Base-by-base conservation (phyloP, 2,329 filamentous ascomycete genomes). In the Coniochaeta hoffmannii region DNA sequence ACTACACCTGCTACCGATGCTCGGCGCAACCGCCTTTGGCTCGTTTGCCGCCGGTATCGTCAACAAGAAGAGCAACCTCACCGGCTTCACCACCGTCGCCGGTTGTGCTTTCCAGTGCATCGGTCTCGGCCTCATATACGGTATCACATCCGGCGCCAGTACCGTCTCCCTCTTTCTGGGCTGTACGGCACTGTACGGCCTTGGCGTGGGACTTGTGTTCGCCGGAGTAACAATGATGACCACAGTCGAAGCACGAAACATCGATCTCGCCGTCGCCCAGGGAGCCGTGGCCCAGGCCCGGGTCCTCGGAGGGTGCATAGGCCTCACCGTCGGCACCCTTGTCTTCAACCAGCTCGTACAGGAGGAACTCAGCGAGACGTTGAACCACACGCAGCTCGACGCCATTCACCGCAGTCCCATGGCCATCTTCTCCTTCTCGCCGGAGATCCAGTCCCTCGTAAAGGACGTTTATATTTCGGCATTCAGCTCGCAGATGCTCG, bases 211-310 rank as follows among this genome's bases (percentile, higher is more conserved):
- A 0, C 71, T 85, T 15, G 79, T 76, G 10, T 79, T 83, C 58
- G 79, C 78, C 0, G 75, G 77, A 2, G 77, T 77, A 8, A 83
- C 81, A 0, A 81, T 85, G 56, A 77, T 83, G 62, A 80, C 79
- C 2, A 78, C 77, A 49, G 71, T 83, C 14, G 74, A 82, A 50
- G 74, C 78, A 0, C 68, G 73, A 17, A 66, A 69, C 8, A 71
- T 71, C 56, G 76, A 82, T 54, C 70, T 81, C 52, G 82, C 82
- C 0, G 78, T 81, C 1, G 81, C 80, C 0, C 81, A 85, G 60
- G 83, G 82, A 0, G 76, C 81, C 4, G 73, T 85, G 10, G 79
- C 82, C 1, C 82, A 86, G 65, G 76, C 79, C 1, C 76, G 83
- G 14, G 78, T 85, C 0, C 68, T 86, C 2, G 83, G 83, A 1